Evolutionary conservation across 2,329 filamentous ascomycete genomes (phyloP).

Genomic region (Thielaviopsis ethacetica): DNA sequence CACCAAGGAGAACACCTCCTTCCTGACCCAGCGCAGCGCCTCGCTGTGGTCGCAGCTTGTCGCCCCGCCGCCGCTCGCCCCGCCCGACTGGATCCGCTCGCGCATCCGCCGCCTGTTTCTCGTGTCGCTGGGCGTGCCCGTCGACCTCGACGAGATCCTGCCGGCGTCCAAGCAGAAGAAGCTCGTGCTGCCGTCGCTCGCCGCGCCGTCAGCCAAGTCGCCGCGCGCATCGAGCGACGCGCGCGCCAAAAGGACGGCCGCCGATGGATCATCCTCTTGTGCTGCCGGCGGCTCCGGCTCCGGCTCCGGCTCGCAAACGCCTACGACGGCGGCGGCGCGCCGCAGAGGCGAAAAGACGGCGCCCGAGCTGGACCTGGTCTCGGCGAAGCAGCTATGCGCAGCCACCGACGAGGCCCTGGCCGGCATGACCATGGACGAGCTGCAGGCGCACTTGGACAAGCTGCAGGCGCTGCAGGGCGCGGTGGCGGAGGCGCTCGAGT

Average conservation of each 20-base stretch:
- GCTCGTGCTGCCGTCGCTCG: conserved; percentile 78
- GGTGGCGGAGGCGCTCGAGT: conserved; percentile 65
- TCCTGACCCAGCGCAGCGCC: conserved; percentile 70
- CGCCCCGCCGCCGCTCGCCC: conserved; percentile 82
- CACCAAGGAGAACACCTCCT: conserved; percentile 45
- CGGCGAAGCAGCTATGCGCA: conserved; percentile 60
- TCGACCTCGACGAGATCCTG: conserved; percentile 93
- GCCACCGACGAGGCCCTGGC: conserved; percentile 71
- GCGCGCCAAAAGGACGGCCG: conserved; percentile 31
- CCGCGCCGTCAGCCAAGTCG: conserved; percentile 36
- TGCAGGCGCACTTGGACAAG: conserved; percentile 52
- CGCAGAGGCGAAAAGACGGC: conserved; percentile 46
- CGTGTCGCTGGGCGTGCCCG: conserved; percentile 85
- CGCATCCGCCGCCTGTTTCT: conserved; percentile 89
- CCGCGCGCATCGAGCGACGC: conserved; percentile 39
- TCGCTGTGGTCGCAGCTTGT: conserved; percentile 95
- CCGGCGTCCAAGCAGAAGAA: conserved; percentile 98
- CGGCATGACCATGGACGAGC: conserved; percentile 63
- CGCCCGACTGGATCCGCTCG: conserved; percentile 94
- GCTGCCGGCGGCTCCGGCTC: neutral
- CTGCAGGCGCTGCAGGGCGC: conserved; percentile 53
- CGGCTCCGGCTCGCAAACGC: neutral
- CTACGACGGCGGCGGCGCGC: conserved; percentile 21
- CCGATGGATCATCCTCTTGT: conserved; percentile 24
- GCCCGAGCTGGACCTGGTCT: conserved; percentile 63